A percentile compares a stretch with the other conserved stretches of the same genome.
Conservation (phyloP, 192 early-diverging fungal genomes). For the Spinellus fusiger region DNA sequence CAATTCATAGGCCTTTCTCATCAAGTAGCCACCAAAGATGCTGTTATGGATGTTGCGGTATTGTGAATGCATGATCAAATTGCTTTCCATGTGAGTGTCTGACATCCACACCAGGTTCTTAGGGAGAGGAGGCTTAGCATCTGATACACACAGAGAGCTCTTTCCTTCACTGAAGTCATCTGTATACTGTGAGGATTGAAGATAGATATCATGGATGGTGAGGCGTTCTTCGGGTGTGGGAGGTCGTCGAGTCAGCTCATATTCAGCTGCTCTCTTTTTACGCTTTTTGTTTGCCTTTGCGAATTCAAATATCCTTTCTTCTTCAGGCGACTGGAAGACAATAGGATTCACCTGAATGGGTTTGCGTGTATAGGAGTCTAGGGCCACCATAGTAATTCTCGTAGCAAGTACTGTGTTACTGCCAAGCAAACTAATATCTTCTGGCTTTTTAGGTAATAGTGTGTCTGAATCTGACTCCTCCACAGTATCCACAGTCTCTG, state of each 20-base stretch:
- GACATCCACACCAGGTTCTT: constrained; percentile 25
- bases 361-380: constrained; percentile 65
- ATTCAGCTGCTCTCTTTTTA: constrained; percentile 36
- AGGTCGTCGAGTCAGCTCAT: constrained; percentile 57
- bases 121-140: constrained; percentile 11
- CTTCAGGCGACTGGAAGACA: constrained; percentile 60
- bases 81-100: constrained; percentile 20
- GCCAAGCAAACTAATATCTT: constrained; percentile 9
- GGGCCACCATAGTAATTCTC: constrained; percentile 88
- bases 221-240: constrained; percentile 75
- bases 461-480: background rate
- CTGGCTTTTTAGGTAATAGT: background rate
- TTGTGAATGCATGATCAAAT: constrained; percentile 66
- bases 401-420: constrained; percentile 62
- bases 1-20: constrained; percentile 83
- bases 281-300: constrained; percentile 56
- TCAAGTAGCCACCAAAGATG: constrained; percentile 67
- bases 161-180: constrained; percentile 4
- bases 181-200: constrained; percentile 61
- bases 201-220: constrained; percentile 73
- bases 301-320: constrained; percentile 65
- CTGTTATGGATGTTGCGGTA: constrained; percentile 81
- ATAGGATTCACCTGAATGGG: constrained; percentile 74
- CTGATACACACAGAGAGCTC: constrained; percentile 7
- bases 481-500: constrained; percentile 42